Conservation (phyloP, 345 rosid genomes). For the Microthlaspi erraticum region DNA sequence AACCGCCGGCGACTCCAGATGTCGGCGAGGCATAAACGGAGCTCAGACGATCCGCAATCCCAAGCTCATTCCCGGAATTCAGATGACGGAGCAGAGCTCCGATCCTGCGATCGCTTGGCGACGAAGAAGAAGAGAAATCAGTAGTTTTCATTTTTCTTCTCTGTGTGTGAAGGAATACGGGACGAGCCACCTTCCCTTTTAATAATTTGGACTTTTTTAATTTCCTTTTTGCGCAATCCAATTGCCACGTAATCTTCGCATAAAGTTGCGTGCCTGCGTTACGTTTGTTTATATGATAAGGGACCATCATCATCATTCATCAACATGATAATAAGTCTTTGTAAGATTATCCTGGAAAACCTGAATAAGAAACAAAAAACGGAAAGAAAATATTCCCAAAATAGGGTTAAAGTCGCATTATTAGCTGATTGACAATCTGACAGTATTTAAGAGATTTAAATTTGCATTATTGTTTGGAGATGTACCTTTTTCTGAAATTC, state of each 20-base stretch:
- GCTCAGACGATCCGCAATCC: slow-evolving; percentile 20
- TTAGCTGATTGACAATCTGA: background rate
- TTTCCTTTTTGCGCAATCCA: background rate
- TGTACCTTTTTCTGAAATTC: background rate
- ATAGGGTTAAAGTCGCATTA: slow-evolving; percentile 21
- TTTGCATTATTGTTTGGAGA: background rate
- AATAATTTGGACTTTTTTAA: slow-evolving; percentile 8
- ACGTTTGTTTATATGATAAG: slow-evolving; percentile 22
- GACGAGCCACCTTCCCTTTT: background rate
- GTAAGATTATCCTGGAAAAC: slow-evolving; percentile 8
- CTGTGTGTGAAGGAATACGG: slow-evolving; percentile 2
- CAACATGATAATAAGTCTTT: slow-evolving; percentile 1
- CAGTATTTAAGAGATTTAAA: too few relatives aligned
- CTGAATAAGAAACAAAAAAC: background rate
- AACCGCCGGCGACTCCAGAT: slow-evolving; percentile 49
- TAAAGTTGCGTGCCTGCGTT: slow-evolving; percentile 44
- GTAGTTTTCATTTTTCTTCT: slow-evolving; percentile 28
- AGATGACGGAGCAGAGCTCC: slow-evolving; percentile 58
- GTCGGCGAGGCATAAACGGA: slow-evolving; percentile 53
- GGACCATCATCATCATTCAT: background rate
- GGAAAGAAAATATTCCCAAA: background rate
- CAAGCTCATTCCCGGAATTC: slow-evolving; percentile 6
- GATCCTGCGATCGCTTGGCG: slow-evolving; percentile 55
- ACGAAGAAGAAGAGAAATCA: slow-evolving; percentile 38
- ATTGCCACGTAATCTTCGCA: slow-evolving; percentile 40